phyloP scores from a whole-genome alignment of 345 rosid species.

The Iberis pinnata region DNA sequence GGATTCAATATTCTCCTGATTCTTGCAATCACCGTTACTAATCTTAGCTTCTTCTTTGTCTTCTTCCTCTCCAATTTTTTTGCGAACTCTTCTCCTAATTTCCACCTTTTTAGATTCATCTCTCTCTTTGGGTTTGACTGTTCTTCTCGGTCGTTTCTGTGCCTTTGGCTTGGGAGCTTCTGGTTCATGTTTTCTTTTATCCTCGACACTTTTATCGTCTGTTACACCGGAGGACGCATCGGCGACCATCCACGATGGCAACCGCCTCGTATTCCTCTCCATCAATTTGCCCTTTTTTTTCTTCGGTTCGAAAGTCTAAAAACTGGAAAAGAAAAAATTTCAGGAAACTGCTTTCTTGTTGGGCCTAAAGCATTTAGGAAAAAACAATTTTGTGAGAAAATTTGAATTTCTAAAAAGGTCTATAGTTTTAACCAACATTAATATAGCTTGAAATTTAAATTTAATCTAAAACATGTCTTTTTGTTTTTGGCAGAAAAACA shows the following conservation, averaged over 20 bases:
- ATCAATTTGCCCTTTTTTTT: neutral
- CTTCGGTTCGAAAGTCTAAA: neutral
- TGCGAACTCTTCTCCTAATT: neutral
- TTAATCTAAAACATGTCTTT: too few species aligned
- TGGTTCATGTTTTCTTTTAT: neutral
- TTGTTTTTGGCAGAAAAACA: too few species aligned
- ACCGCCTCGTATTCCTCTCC: slow-evolving; percentile 25
- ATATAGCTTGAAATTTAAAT: too few species aligned
- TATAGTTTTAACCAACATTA: too few species aligned
- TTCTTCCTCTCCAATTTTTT: slow-evolving; percentile 7
- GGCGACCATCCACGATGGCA: slow-evolving; percentile 29
- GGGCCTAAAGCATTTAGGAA: slow-evolving; percentile 18
- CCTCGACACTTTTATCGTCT: neutral
- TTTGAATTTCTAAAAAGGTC: too few species aligned
- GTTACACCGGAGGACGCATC: slow-evolving; percentile 19
- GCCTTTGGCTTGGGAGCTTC: neutral
- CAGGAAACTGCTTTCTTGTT: neutral
- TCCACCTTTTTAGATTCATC: slow-evolving; percentile 9
- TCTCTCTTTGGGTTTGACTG: neutral
- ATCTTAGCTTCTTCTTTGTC: neutral
- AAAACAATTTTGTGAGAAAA: too few species aligned
- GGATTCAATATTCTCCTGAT: neutral
- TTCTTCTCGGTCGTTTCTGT: slow-evolving; percentile 20
- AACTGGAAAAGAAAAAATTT: neutral
- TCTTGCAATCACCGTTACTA: neutral